Evolutionary conservation across 768 basidiomycete species (phyloP).

Genomic region (Tulasnella calospora): DNA sequence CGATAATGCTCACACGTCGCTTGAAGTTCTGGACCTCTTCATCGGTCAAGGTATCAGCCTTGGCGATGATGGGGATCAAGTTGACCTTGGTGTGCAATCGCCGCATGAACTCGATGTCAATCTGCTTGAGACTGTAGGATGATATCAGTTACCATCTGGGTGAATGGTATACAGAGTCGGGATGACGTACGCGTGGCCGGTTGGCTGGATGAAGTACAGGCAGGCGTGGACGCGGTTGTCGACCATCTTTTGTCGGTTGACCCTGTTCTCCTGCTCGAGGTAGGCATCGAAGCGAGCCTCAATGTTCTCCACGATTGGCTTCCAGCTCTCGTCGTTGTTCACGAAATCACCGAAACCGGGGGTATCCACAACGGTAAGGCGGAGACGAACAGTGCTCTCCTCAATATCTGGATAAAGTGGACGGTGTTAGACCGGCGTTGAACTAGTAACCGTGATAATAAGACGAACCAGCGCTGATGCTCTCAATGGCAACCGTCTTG

Average conservation of each 20-base stretch:
- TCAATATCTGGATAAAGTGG: conserved; percentile 75
- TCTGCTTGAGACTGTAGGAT: conserved; percentile 74
- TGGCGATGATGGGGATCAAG: conserved; percentile 96
- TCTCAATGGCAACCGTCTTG: conserved; percentile 95
- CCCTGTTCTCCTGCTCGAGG: conserved; percentile 97
- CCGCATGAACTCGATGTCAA: conserved; percentile 99
- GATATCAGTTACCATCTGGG: background rate
- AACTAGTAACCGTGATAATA: background rate
- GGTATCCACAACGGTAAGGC: conserved; percentile 97
- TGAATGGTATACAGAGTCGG: background rate
- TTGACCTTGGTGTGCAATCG: conserved; percentile 96
- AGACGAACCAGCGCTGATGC: conserved; percentile 87
- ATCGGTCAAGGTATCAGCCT: conserved; percentile 95
- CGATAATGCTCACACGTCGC: conserved; percentile 57
- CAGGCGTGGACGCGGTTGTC: conserved; percentile 99
- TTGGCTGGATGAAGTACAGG: conserved; percentile 98
- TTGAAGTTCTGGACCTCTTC: conserved; percentile 94
- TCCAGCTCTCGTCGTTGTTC: conserved; percentile 99
- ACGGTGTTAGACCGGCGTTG: background rate
- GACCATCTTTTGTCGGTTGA: conserved; percentile 86
- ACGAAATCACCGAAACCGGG: conserved; percentile 99
- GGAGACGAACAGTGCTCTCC: conserved; percentile 94
- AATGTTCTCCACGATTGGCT: conserved; percentile 96
- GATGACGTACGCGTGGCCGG: conserved; percentile 83
- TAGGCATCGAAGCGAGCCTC: conserved; percentile 97